Base-by-base conservation (phyloP, 805 yeast species). In the Yamadazyma sp. region DNA sequence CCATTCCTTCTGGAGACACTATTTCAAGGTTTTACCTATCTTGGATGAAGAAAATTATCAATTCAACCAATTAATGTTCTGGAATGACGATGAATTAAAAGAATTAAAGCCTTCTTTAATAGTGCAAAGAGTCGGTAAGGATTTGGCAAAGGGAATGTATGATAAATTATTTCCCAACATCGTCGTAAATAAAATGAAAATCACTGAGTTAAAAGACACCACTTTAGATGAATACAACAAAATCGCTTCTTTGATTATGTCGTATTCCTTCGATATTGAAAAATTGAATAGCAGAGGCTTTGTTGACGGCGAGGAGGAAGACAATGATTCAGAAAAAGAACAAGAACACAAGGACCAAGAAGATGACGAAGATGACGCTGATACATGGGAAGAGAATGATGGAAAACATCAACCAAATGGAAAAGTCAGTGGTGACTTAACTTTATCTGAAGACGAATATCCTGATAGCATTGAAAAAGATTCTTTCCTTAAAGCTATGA, bases 231-330 rank as follows among this genome's bases (percentile, higher is more conserved):
- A 73, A 8, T 93, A 84, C 55, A 81, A 80, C 45, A 62, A 71
- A 23, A 76, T 84, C 40, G 97, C 95, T 0, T 78, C 87, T 26
- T 60, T 85, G 11, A 85, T 93, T 30, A 77, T 88, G 86, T 75
- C 96, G 1, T 91, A 91, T 50, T 85, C 95, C 0, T 91, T 93
- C 59, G 98, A 93, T 55, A 84, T 86, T 10, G 83, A 76, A 43
- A 49, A 69, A 53, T 15, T 66, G 54, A 23, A 58, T 9, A 16
- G 21, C n/a, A 18, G 23, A 12, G 48, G 48, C 6, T 24, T 18
- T 32, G 48, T 44, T 13, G 38, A 38, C 19, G 53, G 53, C 2
- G 58, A 53, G 5, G 56, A 47, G 2, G 53, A 47, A 0, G 56
- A 44, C 1, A 56, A 53, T 7, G 58, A 48, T 1, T 56, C 49